A percentile compares a stretch with the other conserved stretches of the same genome.
These are phyloP conservation scores for Jamesozyma rosinii DNA, from an alignment of 805 yeast genomes.

Conservation along the genomic window DNA sequence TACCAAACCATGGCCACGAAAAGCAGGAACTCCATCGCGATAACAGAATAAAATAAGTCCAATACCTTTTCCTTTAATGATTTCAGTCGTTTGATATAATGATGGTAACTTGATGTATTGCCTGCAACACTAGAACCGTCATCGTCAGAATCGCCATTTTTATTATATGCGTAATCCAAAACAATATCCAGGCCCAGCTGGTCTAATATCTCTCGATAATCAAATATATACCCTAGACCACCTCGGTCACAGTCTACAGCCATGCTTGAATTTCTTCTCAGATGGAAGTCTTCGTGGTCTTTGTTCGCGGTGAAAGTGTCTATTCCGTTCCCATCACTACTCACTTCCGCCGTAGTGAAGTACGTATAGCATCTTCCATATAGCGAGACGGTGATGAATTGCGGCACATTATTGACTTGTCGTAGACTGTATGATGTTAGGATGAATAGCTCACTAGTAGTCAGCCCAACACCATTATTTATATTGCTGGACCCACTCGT, in stretches of 20 bases:
- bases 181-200: constrained; percentile 23
- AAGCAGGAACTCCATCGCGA: constrained; percentile 8
- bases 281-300: neutral
- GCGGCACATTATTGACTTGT: constrained; percentile 22
- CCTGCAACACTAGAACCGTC: neutral
- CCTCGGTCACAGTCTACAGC: constrained; percentile 9
- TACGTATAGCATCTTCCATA: constrained; percentile 22
- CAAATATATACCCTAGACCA: constrained; percentile 19
- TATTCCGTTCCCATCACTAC: neutral
- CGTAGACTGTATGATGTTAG: constrained; percentile 21
- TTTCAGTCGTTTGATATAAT: constrained; percentile 9
- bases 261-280: constrained; percentile 8
- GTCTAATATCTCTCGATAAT: constrained; percentile 21
- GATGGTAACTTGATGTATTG: constrained; percentile 4
- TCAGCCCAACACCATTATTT: constrained; percentile 25
- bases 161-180: constrained; percentile 24
- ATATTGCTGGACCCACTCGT: constrained; percentile 16
- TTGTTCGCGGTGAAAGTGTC: neutral
- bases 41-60: constrained; percentile 12
- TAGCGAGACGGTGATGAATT: constrained; percentile 18
- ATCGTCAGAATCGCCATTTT: neutral
- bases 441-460: constrained; percentile 25
- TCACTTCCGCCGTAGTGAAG: neutral
- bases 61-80: constrained; percentile 14
- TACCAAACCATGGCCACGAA: constrained; percentile 18